Evolutionary conservation across 306 rosid genomes (phyloP), one percentile per base, ranked within the genome.

Genomic region (Acacia crassicarpa): DNA sequence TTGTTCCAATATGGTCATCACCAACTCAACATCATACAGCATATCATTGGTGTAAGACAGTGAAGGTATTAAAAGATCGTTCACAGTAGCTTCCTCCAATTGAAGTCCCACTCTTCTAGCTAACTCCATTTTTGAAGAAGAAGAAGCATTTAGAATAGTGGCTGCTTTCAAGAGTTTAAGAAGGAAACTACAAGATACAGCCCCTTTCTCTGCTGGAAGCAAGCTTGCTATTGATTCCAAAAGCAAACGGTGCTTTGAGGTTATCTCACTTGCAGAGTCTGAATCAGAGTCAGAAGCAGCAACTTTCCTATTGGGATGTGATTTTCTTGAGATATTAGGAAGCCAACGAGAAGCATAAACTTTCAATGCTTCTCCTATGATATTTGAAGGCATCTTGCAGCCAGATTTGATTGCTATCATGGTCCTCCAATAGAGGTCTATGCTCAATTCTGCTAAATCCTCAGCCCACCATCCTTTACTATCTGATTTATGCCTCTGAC

Each of bases 381-480:
- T 89, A 85, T 78, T 84, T 73, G 94, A 85, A 16, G 93, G 90
- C 10, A 89, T 83, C 80, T 85, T 93, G 49, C 86, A 87, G 68
- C 90, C 89, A 62, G 98, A 93, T 86, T 93, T 93, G 27, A 93
- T 84, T 7, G 91, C 94, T n/a, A 93, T 87, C 92, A 91, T 88
- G 82, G 86, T 87, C 80, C 98, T 91, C 98, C 94, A 93, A 61
- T 89, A 93, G 8, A 93, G 86, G 77, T 93, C 97, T 62, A 93
- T 89, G 67, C 91, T 88, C 85, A 93, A 62, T 76, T 93, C 98
- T 61, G 98, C 97, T 6, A 93, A 79, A 75, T 93, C 98, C 71
- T 91, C 97, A 44, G 91, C 98, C 98, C 98, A 93, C 97, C 98
- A 93, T 25, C 97, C 98, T 71, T 67, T 89, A 67, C 78, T 82